Evolutionary conservation across 805 yeast species (phyloP).

Genomic region (Dipodascopsis uninucleata): DNA sequence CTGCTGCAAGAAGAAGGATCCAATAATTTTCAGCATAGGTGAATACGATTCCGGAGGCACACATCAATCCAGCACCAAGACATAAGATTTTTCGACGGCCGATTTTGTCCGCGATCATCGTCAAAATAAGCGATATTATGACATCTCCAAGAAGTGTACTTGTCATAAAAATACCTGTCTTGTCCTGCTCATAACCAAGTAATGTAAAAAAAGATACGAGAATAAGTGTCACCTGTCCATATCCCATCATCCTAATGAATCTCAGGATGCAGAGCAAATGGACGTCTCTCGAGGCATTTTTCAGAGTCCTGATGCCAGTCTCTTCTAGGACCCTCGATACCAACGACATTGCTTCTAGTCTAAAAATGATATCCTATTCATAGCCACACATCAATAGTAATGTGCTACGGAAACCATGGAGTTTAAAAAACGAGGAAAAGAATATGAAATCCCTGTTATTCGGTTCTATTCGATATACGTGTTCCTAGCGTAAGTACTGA

Average conservation of each 20-base stretch:
- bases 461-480: too few relatives aligned
- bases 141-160: slow-evolving; percentile 51
- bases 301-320: slow-evolving; percentile 16
- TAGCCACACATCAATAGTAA: too few relatives aligned
- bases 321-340: slow-evolving; percentile 3
- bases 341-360: not conserved
- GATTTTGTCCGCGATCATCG: slow-evolving; percentile 45
- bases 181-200: slow-evolving; percentile 42
- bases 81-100: slow-evolving; percentile 46
- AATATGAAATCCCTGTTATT: too few relatives aligned
- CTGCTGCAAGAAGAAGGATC: slow-evolving; percentile 40
- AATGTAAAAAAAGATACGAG: slow-evolving; percentile 46
- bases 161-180: slow-evolving; percentile 50
- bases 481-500: too few relatives aligned
- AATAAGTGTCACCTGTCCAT: slow-evolving; percentile 39
- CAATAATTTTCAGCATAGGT: slow-evolving; percentile 37
- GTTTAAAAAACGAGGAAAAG: too few relatives aligned
- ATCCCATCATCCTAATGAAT: slow-evolving; percentile 38
- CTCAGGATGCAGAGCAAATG: slow-evolving; percentile 33
- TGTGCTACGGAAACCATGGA: too few relatives aligned
- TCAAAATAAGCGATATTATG: slow-evolving; percentile 45
- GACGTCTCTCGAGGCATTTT: slow-evolving; percentile 20
- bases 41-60: slow-evolving; percentile 44
- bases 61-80: slow-evolving; percentile 43
- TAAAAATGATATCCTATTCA: not conserved